Conservation (phyloP, 805 yeast genomes). For the Saccharomycopsis fodiens region DNA sequence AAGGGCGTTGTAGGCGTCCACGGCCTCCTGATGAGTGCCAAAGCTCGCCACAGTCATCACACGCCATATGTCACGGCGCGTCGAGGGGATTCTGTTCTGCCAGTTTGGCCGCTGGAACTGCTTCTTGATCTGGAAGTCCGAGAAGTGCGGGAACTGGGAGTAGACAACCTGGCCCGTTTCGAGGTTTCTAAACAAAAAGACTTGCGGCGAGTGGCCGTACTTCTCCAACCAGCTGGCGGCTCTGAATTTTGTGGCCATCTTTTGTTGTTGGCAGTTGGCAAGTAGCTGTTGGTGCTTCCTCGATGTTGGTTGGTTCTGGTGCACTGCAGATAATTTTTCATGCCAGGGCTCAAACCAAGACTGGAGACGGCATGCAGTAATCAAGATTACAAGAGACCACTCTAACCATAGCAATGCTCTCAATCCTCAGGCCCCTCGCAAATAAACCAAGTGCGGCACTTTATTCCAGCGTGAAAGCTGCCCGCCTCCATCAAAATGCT, state of each 20-base stretch:
- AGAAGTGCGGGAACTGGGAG: slow-evolving; percentile 71
- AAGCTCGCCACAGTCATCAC: slow-evolving; percentile 79
- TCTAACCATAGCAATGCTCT: too few species aligned
- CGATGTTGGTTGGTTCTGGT: too few species aligned
- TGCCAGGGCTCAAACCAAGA: too few species aligned
- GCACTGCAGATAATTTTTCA: too few species aligned
- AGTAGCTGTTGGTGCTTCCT: too few species aligned
- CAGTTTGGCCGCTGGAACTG: slow-evolving; percentile 82
- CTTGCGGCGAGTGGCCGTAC: slow-evolving; percentile 73
- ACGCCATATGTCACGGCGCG: slow-evolving; percentile 85
- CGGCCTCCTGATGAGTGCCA: slow-evolving; percentile 51
- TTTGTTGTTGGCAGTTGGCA: neutral
- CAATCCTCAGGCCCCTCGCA: too few species aligned
- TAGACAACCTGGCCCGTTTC: slow-evolving; percentile 87
- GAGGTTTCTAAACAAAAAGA: slow-evolving; percentile 73
- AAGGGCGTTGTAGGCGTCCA: slow-evolving; percentile 65
- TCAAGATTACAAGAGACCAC: too few species aligned
- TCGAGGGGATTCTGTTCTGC: slow-evolving; percentile 75
- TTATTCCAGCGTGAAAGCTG: too few species aligned
- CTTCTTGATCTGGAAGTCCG: slow-evolving; percentile 29
- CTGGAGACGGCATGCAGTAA: too few species aligned
- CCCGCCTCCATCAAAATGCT: too few species aligned
- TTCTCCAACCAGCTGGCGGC: slow-evolving; percentile 48
- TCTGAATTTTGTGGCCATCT: slow-evolving; percentile 37
- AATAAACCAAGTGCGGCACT: too few species aligned